Base-by-base conservation (phyloP, 2,329 filamentous ascomycete species). In the Dothideomycetes sp. region DNA sequence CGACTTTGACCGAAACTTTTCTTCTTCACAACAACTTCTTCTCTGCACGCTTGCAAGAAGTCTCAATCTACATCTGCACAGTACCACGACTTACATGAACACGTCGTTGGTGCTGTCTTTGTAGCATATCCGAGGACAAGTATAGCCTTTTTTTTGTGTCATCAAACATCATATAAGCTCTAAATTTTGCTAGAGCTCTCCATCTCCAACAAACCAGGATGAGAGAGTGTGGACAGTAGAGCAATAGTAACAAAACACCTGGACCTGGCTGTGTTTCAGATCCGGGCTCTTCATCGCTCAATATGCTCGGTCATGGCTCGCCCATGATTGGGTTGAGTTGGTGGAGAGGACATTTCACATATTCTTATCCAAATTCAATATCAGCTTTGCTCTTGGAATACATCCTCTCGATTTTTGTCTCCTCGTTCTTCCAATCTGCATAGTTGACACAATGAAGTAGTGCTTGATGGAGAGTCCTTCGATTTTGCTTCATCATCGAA, bases 221-320 rank as follows among this genome's bases (percentile, higher is more conserved):
- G 49, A 51, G 32, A 54, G 52, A 62, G 60, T 64, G 61, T 64
- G 60, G 59, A 64, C 60, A 64, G 54, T 51, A 57, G 60, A 60
- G 60, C 60, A 49, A 64, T 51, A 62, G 13, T 47, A 58, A 49
- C 11, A 11, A 23, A 11, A 6, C 44, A 19, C 16, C 20, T 13
- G 20, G 15, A 15, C 29, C 16, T 25, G 8, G 18, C 32, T 23
- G 29, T 42, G 25, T 29, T 9, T 11, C 18, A 12, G 27, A 36
- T 9, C 33, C 25, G 32, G 25, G 33, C n/a, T 36, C 20, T 28
- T 36, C 15, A 13, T 35, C 27, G 27, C 32, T 42, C 32, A 19
- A 24, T 17, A 17, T 34, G 32, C 31, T 20, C n/a, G 12, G 32
- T 36, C 33, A 18, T 27, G 40, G 40, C 15, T 35, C 10, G 24